These are phyloP conservation scores for Colletotrichum falcatum DNA, from an alignment of 2,329 filamentous ascomycete species.

Conservation along the genomic window DNA sequence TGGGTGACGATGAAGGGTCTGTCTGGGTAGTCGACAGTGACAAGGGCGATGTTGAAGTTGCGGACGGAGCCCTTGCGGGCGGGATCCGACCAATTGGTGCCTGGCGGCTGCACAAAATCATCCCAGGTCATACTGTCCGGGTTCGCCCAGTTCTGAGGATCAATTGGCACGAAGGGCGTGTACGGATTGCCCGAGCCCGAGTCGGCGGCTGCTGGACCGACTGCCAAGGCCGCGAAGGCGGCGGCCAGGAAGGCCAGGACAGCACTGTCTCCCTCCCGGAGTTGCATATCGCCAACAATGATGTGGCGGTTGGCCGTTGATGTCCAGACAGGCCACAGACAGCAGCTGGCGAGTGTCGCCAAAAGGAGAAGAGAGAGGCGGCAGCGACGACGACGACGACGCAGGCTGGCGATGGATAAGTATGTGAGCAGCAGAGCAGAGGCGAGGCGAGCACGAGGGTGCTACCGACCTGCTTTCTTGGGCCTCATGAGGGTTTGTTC, in stretches of 20 bases:
- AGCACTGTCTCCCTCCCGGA: slow-evolving; percentile 17
- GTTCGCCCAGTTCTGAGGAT: slow-evolving; percentile 65
- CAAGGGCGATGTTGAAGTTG: slow-evolving; percentile 68
- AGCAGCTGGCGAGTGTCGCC: background rate
- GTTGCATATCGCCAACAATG: slow-evolving; percentile 21
- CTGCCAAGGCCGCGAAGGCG: slow-evolving; percentile 26
- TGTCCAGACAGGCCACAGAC: slow-evolving; percentile 7
- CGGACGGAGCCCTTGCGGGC: slow-evolving; percentile 56
- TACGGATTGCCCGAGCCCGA: slow-evolving; percentile 34
- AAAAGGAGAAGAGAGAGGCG: background rate
- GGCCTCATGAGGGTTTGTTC: slow-evolving; percentile 31
- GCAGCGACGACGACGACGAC: background rate
- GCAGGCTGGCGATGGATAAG: slow-evolving; percentile 17
- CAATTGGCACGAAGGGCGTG: slow-evolving; percentile 62
- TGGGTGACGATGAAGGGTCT: slow-evolving; percentile 61
- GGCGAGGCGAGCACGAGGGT: background rate
- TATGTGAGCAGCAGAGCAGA: background rate
- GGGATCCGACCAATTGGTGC: slow-evolving; percentile 61
- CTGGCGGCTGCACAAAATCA: slow-evolving; percentile 60
- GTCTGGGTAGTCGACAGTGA: slow-evolving; percentile 64
- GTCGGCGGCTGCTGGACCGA: slow-evolving; percentile 3
- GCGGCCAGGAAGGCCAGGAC: slow-evolving; percentile 28
- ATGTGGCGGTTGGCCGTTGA: background rate
- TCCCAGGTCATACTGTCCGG: slow-evolving; percentile 66
- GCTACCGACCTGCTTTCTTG: slow-evolving; percentile 26